Base-by-base conservation (phyloP, 305 asterid genomes). In the Lippia alba region DNA sequence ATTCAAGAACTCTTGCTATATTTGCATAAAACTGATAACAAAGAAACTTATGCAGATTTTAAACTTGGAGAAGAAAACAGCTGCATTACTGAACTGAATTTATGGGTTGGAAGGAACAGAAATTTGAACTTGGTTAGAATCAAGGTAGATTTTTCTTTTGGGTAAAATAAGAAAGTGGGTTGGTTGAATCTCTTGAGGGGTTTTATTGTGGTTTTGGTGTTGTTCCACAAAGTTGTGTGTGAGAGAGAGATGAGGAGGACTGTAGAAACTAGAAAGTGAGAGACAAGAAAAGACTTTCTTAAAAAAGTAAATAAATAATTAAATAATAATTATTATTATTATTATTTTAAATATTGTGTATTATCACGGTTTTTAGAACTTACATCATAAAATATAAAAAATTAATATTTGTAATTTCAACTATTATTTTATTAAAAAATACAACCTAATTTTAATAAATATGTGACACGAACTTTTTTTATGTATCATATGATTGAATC, bases 171-270 rank as follows among this genome's bases (percentile, higher is more conserved):
- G 50, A 71, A 79, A 75, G 82, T 76, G 75, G 69, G 71, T 55
- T 36, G 68, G 80, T 45, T 77, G 87, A 74, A 80, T 83, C 83
- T 64, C 72, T 79, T 78, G 88, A 78, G 81, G 71, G 79, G 81
- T 74, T 79, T 78, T 76, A 78, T 76, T 76, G 81, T 81, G 85
- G 84, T 81, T 81, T 74, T 68, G 75, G 69, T 67, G 79, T 71
- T 68, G 71, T 66, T 65, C 73, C 81, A 79, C 54, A 44, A 51
- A 14, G 24, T 75, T 15, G 66, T 53, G 58, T 24, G 61, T 60
- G 76, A 57, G 60, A 68, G 80, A 62, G 17, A 66, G 78, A 65
- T 71, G 69, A 53, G 60, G 74, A 63, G 67, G 33, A 71, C 71
- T 16, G 69, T 74, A 24, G 74, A 61, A 63, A 77, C 70, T 67